Percentiles rank a stretch among this genome's conserved stretches.
phyloP scores from a whole-genome alignment of 345 rosid genomes.

The Limnanthes douglasii region DNA sequence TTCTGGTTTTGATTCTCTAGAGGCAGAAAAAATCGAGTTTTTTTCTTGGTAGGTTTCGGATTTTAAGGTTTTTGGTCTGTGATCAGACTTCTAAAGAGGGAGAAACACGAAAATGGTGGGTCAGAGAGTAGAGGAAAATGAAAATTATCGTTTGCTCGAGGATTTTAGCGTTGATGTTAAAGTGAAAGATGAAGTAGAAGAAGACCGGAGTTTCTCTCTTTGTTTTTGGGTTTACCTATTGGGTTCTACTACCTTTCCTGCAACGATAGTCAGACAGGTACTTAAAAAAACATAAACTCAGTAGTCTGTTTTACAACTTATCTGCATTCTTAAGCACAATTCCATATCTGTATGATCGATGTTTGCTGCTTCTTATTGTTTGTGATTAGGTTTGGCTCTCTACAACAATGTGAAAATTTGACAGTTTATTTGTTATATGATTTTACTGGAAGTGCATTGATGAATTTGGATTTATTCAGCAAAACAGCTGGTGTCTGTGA shows the following conservation, averaged over 20 bases:
- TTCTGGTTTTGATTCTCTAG: no score
- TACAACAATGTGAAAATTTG: background rate
- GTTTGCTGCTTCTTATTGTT: background rate
- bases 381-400: background rate
- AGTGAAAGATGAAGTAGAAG: conserved; percentile 18
- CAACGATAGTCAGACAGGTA: conserved; percentile 46
- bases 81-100: conserved; percentile 1
- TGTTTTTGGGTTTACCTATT: conserved; percentile 64
- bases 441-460: background rate
- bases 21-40: no score
- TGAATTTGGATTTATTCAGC: background rate
- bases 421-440: background rate
- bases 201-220: conserved; percentile 25
- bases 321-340: conserved; percentile 1
- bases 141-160: conserved; percentile 31
- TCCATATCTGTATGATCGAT: no score
- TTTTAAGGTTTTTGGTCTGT: conserved; percentile 10
- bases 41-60: conserved; percentile 4
- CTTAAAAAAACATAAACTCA: background rate
- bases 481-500: background rate
- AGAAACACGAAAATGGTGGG: conserved; percentile 20
- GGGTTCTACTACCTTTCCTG: conserved; percentile 31
- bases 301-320: conserved; percentile 1
- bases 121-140: conserved; percentile 17
- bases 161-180: conserved; percentile 29